Base-by-base conservation (phyloP, 306 rosid genomes). In the Vicia villosa region DNA sequence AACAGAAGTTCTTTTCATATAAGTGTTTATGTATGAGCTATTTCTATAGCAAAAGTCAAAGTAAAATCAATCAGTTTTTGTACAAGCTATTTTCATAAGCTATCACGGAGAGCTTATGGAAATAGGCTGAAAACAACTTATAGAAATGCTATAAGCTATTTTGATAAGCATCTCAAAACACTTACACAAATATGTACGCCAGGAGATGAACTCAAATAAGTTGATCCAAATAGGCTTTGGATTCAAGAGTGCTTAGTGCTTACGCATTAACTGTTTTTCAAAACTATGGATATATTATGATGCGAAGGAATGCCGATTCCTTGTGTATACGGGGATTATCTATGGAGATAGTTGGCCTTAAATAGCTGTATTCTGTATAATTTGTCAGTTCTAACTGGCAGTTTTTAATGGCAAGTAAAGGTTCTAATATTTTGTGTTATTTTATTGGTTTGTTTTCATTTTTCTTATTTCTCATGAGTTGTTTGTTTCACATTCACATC, bases 401-500 rank as follows among this genome's bases (percentile, higher is more conserved):
- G 19, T 69, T 74, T 72, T 51, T 64, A 55, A 30, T 19, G 47
- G 40, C 36, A 50, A 64, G 24, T 43, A 21, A 7, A 50, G 60
- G 32, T 59, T 63, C 42, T 34, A 30, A 19, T 30, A 17, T 24
- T 65, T 14, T 59, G 21, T n/a, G 28, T 32, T 69, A 37, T 63
- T 63, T 42, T 45, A 12, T 28, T 59, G 16, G 72, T 37, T 73
- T 76, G 19, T 68, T 82, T 49, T 50, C 45, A 52, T 34, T 49
- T 50, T 21, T 41, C 41, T 65, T 49, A 71, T 74, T 66, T 69
- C 74, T 74, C 42, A 17, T 24, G 21, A 70, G 40, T 50, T 63
- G 32, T 63, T 8, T 58, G 26, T 80, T 61, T 55, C 42, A 68
- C 34, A 68, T 76, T 15, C 52, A 45, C 63, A 68, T 86, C 74